Percentiles rank a stretch among this genome's conserved stretches.
Evolutionary conservation across 768 basidiomycete species (phyloP).

Genomic region (Agrocybe praecox): DNA sequence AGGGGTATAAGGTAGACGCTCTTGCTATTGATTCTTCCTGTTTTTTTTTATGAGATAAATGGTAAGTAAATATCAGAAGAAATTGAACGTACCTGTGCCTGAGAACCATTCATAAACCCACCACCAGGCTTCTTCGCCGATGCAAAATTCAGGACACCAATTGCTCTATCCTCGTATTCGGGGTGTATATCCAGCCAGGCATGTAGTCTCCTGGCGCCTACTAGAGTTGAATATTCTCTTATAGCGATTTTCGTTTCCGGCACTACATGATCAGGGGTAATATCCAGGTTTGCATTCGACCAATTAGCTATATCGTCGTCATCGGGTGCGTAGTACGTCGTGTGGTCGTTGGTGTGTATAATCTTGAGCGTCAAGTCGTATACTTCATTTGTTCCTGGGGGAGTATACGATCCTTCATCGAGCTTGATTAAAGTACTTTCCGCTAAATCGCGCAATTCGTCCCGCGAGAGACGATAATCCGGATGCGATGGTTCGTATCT

Average conservation of each 20-base stretch:
- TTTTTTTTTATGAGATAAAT: neutral
- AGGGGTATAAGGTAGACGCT: constrained; percentile 69
- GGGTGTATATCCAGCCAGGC: neutral
- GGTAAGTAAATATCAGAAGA: neutral
- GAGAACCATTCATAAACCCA: constrained; percentile 72
- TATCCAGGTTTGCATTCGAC: constrained; percentile 2
- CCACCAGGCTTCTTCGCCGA: constrained; percentile 77
- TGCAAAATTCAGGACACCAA: constrained; percentile 74
- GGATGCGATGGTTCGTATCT: constrained; percentile 16
- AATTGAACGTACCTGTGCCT: constrained; percentile 51
- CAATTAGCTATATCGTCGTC: constrained; percentile 15
- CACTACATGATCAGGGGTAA: neutral
- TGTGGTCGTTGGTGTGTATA: constrained; percentile 17
- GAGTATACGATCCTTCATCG: constrained; percentile 22
- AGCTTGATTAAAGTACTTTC: constrained; percentile 17
- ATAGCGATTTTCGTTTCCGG: constrained; percentile 15
- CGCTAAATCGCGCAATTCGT: constrained; percentile 22
- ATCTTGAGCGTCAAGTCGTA: constrained; percentile 20
- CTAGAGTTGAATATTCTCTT: constrained; percentile 25
- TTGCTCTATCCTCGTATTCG: constrained; percentile 11
- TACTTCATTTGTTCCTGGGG: constrained; percentile 9
- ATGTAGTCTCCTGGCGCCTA: constrained; percentile 21
- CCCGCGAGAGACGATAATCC: constrained; percentile 23
- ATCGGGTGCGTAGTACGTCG: constrained; percentile 20
- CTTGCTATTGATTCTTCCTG: constrained; percentile 75